Evolutionary conservation across 2,329 filamentous ascomycete species (phyloP), one percentile per base, ranked within the genome.

Genomic region (Neurospora sp.): DNA sequence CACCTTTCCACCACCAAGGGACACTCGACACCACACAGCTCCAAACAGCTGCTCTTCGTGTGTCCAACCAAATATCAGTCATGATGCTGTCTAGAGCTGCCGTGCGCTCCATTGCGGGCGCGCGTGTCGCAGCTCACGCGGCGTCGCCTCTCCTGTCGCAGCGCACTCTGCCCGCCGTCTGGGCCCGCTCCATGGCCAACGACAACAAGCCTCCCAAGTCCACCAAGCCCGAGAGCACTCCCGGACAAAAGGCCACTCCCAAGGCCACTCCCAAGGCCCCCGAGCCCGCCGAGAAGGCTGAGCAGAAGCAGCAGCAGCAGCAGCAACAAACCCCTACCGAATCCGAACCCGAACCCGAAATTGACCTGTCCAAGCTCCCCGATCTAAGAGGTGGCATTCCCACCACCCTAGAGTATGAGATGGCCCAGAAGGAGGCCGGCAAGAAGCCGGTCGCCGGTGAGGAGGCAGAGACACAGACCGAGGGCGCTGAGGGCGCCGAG

Each of bases 361-460:
- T 85, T 74, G 84, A 88, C 33, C 84, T 87, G 68, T 86, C 90
- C 76, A 90, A 92, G 68, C 87, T 97, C 13, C 95, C 95, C 68
- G 94, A 98, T 78, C 85, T 98, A 66, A 96, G 93, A n/a, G 90
- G 95, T 77, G 95, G 95, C 73, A 97, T 98, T 73, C 95, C 95
- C 0, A 97, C 94, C 1, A 97, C 94, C 0, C 86, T 97, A 69
- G 92, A 90, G 70, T 90, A 90, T 71, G 95, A 97, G 81, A 87
- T 90, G 70, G 80, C 82, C 0, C 52, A 62, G 52, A 62, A 62
- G 52, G 52, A 62, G 28, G 52, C 52, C 52, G 52, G 15, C 52
- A 62, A 62, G 52, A 62, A 62, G 52, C 52, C 52, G 28, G 52
- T 36, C 28, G 52, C 52, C 15, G 28, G 52, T 62, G 52, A 62